Conservation (phyloP, 805 yeast species). For the Sugiyamaella floridensis region DNA sequence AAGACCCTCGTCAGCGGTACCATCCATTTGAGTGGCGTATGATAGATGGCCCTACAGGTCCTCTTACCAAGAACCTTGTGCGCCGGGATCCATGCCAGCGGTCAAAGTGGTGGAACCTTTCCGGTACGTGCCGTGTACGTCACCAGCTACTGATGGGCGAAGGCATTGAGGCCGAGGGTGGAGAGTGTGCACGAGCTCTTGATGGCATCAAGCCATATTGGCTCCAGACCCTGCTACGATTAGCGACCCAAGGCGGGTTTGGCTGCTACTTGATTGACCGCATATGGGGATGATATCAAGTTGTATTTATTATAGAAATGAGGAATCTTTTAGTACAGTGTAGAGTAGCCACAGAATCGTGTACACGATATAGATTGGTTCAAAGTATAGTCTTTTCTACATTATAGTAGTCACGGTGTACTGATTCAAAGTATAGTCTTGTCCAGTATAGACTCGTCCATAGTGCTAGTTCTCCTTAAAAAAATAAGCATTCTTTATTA, state of each 20-base stretch:
- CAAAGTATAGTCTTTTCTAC: too few relatives aligned
- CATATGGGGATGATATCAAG: constrained; percentile 22
- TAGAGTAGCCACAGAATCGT: too few relatives aligned
- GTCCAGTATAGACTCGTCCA: too few relatives aligned
- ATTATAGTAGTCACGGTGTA: too few relatives aligned
- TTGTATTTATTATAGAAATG: not conserved
- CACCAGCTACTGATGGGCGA: constrained; percentile 70
- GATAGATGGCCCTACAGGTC: constrained; percentile 92
- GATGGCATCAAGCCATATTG: constrained; percentile 46
- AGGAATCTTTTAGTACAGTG: not conserved
- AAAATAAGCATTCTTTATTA: too few relatives aligned
- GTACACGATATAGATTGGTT: too few relatives aligned
- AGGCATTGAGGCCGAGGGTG: constrained; percentile 84
- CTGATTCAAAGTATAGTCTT: too few relatives aligned
- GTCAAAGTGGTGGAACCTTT: constrained; percentile 87
- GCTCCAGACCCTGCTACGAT: constrained; percentile 39
- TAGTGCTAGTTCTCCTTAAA: too few relatives aligned
- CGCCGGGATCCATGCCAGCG: constrained; percentile 74
- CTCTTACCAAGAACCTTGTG: constrained; percentile 66
- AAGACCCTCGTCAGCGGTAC: constrained; percentile 77
- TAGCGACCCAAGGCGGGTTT: constrained; percentile 29
- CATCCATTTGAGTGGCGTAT: constrained; percentile 85
- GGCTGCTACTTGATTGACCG: constrained; percentile 27
- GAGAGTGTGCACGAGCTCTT: constrained; percentile 68
- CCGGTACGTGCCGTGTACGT: constrained; percentile 76